These are phyloP conservation scores for Ceratocystis cacaofunesta DNA, from an alignment of 2,329 filamentous ascomycete genomes.

Conservation along the genomic window DNA sequence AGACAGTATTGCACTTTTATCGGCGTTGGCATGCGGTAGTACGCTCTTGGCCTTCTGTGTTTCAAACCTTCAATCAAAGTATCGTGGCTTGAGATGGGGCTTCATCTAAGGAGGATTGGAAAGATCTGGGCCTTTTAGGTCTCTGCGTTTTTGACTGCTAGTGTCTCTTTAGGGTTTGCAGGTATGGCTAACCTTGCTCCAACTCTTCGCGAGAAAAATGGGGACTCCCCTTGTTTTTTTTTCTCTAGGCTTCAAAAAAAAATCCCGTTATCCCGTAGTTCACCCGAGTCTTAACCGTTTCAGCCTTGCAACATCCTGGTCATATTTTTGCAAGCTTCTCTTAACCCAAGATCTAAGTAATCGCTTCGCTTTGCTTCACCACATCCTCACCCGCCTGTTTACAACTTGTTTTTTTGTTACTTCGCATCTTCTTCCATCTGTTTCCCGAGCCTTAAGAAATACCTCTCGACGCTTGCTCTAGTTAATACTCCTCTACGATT, in stretches of 20 bases:
- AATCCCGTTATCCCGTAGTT: not conserved
- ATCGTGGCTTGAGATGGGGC: not conserved
- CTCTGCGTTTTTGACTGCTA: not conserved
- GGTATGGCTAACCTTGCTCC: not conserved
- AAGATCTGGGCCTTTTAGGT: not conserved
- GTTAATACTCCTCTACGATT: constrained; percentile 19
- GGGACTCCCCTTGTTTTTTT: not conserved
- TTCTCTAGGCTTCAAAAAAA: not conserved
- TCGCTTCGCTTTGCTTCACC: constrained; percentile 4
- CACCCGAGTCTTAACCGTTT: constrained; percentile 1
- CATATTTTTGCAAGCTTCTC: constrained; percentile 2
- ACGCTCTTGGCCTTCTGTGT: not conserved
- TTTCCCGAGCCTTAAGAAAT: not conserved
- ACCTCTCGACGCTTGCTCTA: constrained; percentile 25
- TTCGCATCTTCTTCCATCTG: constrained; percentile 10
- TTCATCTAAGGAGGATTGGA: not conserved
- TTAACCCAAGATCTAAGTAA: constrained; percentile 4
- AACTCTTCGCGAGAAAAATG: not conserved
- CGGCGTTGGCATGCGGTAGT: not conserved
- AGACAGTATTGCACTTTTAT: not conserved
- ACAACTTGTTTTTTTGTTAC: constrained; percentile 10
- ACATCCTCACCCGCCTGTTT: constrained; percentile 9
- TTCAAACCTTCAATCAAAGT: not conserved
- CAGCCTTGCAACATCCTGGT: constrained; percentile 12
- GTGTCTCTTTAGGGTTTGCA: not conserved